Evolutionary conservation across 495 filamentous ascomycete genomes (phyloP), one percentile per base, ranked within the genome.

Genomic region (Penicillium pulvis): DNA sequence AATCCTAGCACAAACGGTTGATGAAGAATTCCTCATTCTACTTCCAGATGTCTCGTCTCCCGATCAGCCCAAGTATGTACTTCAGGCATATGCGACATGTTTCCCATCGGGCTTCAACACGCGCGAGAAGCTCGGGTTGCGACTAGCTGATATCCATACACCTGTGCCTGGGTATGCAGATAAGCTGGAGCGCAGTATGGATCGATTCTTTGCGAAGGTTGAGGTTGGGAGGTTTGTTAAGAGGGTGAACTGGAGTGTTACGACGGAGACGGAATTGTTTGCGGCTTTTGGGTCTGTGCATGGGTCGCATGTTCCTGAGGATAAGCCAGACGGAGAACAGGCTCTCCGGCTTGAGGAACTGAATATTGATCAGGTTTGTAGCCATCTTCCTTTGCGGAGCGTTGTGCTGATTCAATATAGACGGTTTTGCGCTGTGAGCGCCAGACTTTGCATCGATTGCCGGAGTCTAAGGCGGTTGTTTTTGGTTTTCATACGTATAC

Each of bases 401-500:
- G 8, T 14, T 8, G 4, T 20, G 10, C n/a, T 17, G 16, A 39
- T 33, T 8, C 9, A 6, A 49, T 26, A 36, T 63, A 89, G 73
- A 81, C 82, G 0, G 59, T 75, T 51, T 68, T 93, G 20, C 79
- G 92, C 1, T 87, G 85, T 56, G 92, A 96, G 71, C 74, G 89
- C 12, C 92, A 95, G 70, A 89, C 87, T 0, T 69, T 95, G 46
- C 89, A 89, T 72, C 83, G 92, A 6, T 70, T 94, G 26, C 88
- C 90, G 0, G 63, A 72, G 55, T 87, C 84, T 0, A 74, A 77
- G 26, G 90, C 89, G 1, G 62, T 93, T 9, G 75, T 93, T 1
- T 93, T 95, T 69, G 83, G 78, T 31, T 88, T 94, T 70, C 90
- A 93, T 72, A 94, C 89, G 10, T 94, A 92, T 71, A 67, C 86